Base-by-base conservation (phyloP, 768 basidiomycete genomes). In the Mycena galericulata region DNA sequence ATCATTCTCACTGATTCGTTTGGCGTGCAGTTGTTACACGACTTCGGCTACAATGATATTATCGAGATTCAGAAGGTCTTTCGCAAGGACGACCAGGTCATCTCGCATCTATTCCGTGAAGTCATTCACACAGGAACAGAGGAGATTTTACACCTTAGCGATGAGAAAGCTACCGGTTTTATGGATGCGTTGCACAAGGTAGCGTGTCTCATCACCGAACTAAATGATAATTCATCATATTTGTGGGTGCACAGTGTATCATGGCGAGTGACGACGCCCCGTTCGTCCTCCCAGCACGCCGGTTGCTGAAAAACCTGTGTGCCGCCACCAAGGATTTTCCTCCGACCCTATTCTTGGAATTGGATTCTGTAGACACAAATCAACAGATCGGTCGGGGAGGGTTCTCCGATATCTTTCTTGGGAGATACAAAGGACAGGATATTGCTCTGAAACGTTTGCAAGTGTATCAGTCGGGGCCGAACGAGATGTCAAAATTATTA, bases 141-240 rank as follows among this genome's bases (percentile, higher is more conserved):
- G 54, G 54, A 56, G 38, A 56, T 41, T 41, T 56, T 41, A 56
- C 54, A 56, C 38, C 54, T 56, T 38, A 40, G 38, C 41, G 38
- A 56, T 41, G 54, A 56, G 53, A 45, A 45, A 45, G 43, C 43
- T n/a, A 45, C n/a, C n/a, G 43, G 43, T 45, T 45, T 45, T n/a
- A 45, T 41, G 54, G 54, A 56, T 56, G 54, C 36, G 22, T 41
- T 56, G 54, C 38, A 56, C 54, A 56, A 56, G 54, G 54, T 56
- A 56, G 54, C 38, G 27, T 56, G 54, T 56, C 38, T 56, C 24
- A 56, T 56, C 15, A 6, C 24, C 38, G 14, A 41, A 56, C 38
- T 56, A 41, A 56, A 56, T 41, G 54, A 41, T 56, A 45, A 45
- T 22, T 45, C 11, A 45, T n/a, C 43, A 45, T 22, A 34, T 53